Conservation (phyloP, 257 asterid species). For the Lycium ferocissimum region DNA sequence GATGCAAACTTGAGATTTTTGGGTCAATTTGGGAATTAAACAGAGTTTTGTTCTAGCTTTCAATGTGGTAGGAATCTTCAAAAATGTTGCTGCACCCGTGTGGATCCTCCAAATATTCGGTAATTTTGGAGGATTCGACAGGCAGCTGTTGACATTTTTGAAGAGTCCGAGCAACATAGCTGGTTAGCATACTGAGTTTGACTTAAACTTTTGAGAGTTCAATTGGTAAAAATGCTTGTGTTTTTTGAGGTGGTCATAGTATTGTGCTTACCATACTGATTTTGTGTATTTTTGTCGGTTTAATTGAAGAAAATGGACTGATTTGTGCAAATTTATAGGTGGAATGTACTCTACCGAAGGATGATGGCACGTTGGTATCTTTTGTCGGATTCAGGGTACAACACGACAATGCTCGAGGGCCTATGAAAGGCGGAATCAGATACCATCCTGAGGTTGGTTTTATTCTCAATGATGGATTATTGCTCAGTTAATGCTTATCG, state of each 20-base stretch:
- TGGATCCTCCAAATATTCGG: background rate
- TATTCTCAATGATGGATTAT: background rate
- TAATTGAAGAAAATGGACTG: background rate
- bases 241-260: background rate
- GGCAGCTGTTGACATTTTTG: too few relatives aligned
- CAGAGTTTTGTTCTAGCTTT: background rate
- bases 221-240: too few relatives aligned
- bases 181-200: background rate
- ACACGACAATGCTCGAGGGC: constrained; percentile 95
- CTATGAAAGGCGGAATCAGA: constrained; percentile 98
- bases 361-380: constrained; percentile 85
- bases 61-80: background rate
- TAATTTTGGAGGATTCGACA: background rate
- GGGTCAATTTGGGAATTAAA: background rate
- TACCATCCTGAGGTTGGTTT: constrained; percentile 85
- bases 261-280: background rate
- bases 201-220: background rate
- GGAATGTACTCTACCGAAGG: constrained; percentile 94
- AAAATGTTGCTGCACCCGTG: background rate
- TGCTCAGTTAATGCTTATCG: background rate
- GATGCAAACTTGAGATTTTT: background rate
- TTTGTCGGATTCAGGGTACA: constrained; percentile 92
- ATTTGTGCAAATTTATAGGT: constrained; percentile 53
- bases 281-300: background rate
- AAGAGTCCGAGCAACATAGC: background rate